Conservation (phyloP, 2,329 filamentous ascomycete species). For the Mycosphaerella arachidis region DNA sequence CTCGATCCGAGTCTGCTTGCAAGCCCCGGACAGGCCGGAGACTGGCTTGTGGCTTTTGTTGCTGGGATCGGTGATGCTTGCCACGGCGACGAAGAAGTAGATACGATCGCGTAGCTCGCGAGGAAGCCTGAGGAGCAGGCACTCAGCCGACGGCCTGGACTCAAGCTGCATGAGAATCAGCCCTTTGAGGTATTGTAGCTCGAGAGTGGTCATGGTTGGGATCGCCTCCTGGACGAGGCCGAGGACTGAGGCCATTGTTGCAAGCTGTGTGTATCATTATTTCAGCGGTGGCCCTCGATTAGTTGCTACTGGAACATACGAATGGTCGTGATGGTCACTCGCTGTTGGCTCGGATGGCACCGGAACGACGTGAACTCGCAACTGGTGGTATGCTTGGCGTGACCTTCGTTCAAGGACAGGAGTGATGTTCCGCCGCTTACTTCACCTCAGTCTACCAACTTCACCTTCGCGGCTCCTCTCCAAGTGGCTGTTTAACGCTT, state of each 20-base stretch:
- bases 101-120: constrained; percentile 9
- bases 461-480: not conserved
- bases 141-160: not conserved
- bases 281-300: not conserved
- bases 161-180: not conserved
- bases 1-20: constrained; percentile 1
- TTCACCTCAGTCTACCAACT: not conserved
- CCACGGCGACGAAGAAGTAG: constrained; percentile 5
- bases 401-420: not conserved
- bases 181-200: not conserved
- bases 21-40: not conserved
- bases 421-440: not conserved
- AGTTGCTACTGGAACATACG: not conserved
- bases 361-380: not conserved
- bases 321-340: not conserved
- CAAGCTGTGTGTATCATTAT: not conserved
- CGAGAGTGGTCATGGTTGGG: not conserved
- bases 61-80: not conserved
- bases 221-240: not conserved
- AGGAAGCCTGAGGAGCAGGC: constrained; percentile 1
- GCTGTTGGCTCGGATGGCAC: not conserved
- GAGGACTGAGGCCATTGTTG: not conserved
- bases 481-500: not conserved
- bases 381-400: not conserved
- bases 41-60: not conserved